Percentiles rank a stretch among this genome's conserved stretches.
Conservation (phyloP, 1,139 yeast species). For the Yamadazyma triangularis region DNA sequence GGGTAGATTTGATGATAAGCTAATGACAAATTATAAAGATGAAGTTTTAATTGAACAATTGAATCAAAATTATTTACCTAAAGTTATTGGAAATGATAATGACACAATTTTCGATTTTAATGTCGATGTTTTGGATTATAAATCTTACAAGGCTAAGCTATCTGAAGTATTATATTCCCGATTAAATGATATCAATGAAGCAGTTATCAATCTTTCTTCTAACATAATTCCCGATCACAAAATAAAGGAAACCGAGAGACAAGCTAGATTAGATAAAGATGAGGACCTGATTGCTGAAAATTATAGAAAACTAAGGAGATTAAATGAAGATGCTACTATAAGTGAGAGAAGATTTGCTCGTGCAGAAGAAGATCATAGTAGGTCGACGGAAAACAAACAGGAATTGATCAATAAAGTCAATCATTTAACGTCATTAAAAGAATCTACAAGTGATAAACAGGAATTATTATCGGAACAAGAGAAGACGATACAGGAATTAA, state of each 20-base stretch:
- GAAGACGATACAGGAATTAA: conserved; percentile 22
- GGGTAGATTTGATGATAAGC: conserved; percentile 17
- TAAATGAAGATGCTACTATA: conserved; percentile 46
- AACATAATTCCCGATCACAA: conserved; percentile 28
- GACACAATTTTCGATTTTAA: conserved; percentile 6
- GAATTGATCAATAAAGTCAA: conserved; percentile 14
- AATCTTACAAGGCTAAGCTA: conserved; percentile 29
- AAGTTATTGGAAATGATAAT: conserved; percentile 6
- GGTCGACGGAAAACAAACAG: conserved; percentile 14
- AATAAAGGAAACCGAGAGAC: conserved; percentile 45
- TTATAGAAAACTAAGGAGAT: conserved; percentile 43
- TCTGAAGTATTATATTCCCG: conserved; percentile 38
- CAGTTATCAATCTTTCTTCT: conserved; percentile 19
- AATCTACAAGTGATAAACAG: conserved; percentile 5
- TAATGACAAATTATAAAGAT: conserved; percentile 20
- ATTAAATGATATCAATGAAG: conserved; percentile 26
- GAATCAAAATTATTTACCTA: conserved; percentile 6
- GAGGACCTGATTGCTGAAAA: conserved; percentile 44
- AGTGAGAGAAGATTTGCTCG: conserved; percentile 46
- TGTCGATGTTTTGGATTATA: conserved; percentile 28
- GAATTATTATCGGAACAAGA: conserved; percentile 21
- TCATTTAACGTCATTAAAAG: conserved; percentile 14
- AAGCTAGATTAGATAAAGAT: conserved; percentile 44
- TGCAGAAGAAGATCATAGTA: conserved; percentile 28
- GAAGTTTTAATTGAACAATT: conserved; percentile 24